Base-by-base conservation (phyloP, 2,329 filamentous ascomycete species). In the Nannizziopsis barbatae region DNA sequence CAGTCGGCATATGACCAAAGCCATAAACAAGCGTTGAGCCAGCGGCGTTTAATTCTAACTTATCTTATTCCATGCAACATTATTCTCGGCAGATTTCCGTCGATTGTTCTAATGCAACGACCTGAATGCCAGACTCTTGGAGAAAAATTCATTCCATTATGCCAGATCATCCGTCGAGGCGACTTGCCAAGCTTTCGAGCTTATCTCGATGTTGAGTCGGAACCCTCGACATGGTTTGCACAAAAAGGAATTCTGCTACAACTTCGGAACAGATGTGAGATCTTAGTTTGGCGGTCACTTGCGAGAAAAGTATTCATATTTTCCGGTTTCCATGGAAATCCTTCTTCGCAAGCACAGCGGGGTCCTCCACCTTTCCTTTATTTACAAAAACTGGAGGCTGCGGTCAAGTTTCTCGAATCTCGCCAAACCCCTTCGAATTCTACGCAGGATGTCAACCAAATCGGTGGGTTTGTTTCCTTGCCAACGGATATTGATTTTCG, bases 51-150 rank as follows among this genome's bases (percentile, higher is more conserved):
- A 46, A 89, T 95, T 52, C 79, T 95, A 33, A 84, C 84, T 38
- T 90, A 89, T 62, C 78, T 95, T 35, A 81, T 94, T 50, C 77
- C 87, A 1, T 77, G 80, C 56, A 95, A 94, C 61, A 74, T 95
- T 47, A 80, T 94, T 33, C 74, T 94, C 41, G 90, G 88, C 17
- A 81, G 86, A 27, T 86, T 95, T 55, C 89, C 90, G 1, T 83
- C 83, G 1, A 60, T 69, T 7, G 52, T 64, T 2, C 75, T 95
- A 1, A 76, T 93, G 39, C 69, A 75, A 35, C 77, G 82, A 1
- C 82, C 84, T 2, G 86, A 92, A 66, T 81, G 86, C 10, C 65
- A 70, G 48, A 75, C 75, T 1, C 70, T 93, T 17, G 72, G 71
- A 0, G 71, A 79, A 17, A 74, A 81, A 42, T 95, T 93, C 63